A percentile compares a stretch with the other conserved stretches of the same genome.
Evolutionary conservation across 208 protist genomes (phyloP).

Genomic region (Phytomonas sp.): DNA sequence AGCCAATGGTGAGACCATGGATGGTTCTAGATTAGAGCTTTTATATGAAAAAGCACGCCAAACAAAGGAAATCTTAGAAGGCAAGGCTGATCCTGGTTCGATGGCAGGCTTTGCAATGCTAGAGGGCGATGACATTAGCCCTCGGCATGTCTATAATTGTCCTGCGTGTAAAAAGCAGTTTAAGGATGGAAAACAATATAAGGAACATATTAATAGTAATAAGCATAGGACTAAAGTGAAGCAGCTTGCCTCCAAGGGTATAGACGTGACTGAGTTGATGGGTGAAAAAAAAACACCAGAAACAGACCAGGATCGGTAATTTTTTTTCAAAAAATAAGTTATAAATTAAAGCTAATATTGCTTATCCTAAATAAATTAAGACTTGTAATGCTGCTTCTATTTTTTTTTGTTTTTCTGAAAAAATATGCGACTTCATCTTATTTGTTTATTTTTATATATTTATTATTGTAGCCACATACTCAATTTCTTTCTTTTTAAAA

Average conservation of each 20-base stretch:
- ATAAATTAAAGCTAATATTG: conserved; percentile 5
- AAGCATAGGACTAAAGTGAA: conserved; percentile 88
- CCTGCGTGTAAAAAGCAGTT: conserved; percentile 85
- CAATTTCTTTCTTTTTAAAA: neutral
- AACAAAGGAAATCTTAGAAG: conserved; percentile 50
- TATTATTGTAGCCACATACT: conserved; percentile 5
- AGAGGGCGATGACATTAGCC: conserved; percentile 17
- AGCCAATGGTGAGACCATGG: conserved; percentile 64
- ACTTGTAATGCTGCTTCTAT: neutral
- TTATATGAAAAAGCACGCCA: conserved; percentile 80
- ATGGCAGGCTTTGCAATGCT: conserved; percentile 71
- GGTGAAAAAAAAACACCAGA: conserved; percentile 14
- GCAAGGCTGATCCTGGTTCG: conserved; percentile 26
- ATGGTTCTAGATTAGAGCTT: conserved; percentile 70
- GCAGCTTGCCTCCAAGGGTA: conserved; percentile 72
- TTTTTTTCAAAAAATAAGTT: conserved; percentile 1
- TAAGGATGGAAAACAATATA: conserved; percentile 73
- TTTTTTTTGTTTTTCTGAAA: conserved; percentile 8
- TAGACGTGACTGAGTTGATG: conserved; percentile 67
- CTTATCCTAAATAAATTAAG: neutral
- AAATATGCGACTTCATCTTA: conserved; percentile 4
- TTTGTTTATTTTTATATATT: conserved; percentile 11
- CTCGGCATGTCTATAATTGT: conserved; percentile 44
- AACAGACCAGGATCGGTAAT: neutral
- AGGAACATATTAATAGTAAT: conserved; percentile 79